Evolutionary conservation across 345 rosid genomes (phyloP).

Genomic region (Brassica carinata): DNA sequence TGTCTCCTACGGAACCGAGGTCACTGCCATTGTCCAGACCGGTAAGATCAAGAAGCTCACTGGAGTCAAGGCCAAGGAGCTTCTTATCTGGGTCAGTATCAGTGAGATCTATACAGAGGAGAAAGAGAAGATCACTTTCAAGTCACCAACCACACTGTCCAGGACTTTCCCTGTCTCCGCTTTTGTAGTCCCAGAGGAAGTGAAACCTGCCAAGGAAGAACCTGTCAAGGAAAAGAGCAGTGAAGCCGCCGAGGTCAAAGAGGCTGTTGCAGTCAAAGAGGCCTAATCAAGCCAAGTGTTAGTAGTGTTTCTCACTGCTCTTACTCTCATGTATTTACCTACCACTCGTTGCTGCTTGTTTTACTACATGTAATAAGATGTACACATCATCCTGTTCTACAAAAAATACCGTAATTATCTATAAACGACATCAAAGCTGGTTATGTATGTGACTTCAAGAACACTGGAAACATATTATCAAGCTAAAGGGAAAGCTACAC

Average conservation of each 20-base stretch:
- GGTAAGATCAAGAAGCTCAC: constrained; percentile 88
- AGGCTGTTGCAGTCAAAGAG: constrained; percentile 38
- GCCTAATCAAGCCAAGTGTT: constrained; percentile 27
- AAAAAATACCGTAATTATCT: constrained; percentile 14
- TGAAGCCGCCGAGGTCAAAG: constrained; percentile 30
- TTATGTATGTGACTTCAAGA: constrained; percentile 21
- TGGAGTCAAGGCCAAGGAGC: constrained; percentile 96
- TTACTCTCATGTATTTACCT: constrained; percentile 31
- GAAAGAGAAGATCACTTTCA: constrained; percentile 67
- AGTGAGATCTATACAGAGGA: constrained; percentile 62
- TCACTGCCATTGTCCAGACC: constrained; percentile 64
- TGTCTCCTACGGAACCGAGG: constrained; percentile 65
- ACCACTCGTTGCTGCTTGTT: constrained; percentile 34
- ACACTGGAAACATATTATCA: constrained; percentile 7
- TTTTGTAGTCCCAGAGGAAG: constrained; percentile 57
- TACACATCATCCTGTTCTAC: constrained; percentile 21
- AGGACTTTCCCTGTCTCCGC: constrained; percentile 75
- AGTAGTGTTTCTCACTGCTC: constrained; percentile 20
- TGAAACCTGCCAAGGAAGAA: constrained; percentile 30
- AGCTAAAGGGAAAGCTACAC: not conserved
- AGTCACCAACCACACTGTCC: constrained; percentile 72
- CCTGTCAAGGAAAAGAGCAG: constrained; percentile 21
- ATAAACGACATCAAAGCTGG: constrained; percentile 14
- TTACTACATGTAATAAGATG: constrained; percentile 35
- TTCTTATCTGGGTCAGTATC: constrained; percentile 69